Evolutionary conservation across 495 filamentous ascomycete genomes (phyloP).

Genomic region (Daldinia concentrica): DNA sequence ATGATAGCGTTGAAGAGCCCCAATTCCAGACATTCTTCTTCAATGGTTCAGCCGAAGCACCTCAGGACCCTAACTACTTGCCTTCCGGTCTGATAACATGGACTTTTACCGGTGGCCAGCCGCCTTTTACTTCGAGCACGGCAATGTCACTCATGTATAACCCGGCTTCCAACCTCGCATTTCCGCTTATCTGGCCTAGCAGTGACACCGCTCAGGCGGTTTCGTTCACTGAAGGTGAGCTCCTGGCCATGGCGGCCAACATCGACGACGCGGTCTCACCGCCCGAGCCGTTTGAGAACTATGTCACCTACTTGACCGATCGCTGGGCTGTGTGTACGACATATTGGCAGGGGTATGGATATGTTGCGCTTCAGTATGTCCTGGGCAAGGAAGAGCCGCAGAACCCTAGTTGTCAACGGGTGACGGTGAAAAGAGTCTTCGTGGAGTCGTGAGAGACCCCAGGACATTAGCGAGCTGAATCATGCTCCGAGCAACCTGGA

Average conservation of each 20-base stretch:
- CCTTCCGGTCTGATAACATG: slow-evolving; percentile 29
- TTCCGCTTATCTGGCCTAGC: slow-evolving; percentile 32
- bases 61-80: slow-evolving; percentile 16
- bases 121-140: slow-evolving; percentile 24
- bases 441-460: neutral
- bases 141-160: slow-evolving; percentile 36
- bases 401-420: slow-evolving; percentile 36
- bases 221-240: slow-evolving; percentile 21
- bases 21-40: slow-evolving; percentile 39
- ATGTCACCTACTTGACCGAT: slow-evolving; percentile 23
- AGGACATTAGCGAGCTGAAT: neutral
- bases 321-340: slow-evolving; percentile 38
- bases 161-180: slow-evolving; percentile 35
- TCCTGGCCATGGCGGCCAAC: slow-evolving; percentile 24
- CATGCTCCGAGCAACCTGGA: neutral
- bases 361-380: slow-evolving; percentile 32
- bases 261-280: slow-evolving; percentile 30
- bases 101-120: slow-evolving; percentile 30
- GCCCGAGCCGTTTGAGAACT: slow-evolving; percentile 29
- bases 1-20: neutral
- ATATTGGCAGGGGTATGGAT: slow-evolving; percentile 39
- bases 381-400: slow-evolving; percentile 30
- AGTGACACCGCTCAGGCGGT: slow-evolving; percentile 14
- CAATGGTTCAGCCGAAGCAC: slow-evolving; percentile 26
- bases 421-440: slow-evolving; percentile 33